These are phyloP conservation scores for Stagonosporopsis chrysanthemi DNA, from an alignment of 2,329 filamentous ascomycete genomes.

Conservation along the genomic window DNA sequence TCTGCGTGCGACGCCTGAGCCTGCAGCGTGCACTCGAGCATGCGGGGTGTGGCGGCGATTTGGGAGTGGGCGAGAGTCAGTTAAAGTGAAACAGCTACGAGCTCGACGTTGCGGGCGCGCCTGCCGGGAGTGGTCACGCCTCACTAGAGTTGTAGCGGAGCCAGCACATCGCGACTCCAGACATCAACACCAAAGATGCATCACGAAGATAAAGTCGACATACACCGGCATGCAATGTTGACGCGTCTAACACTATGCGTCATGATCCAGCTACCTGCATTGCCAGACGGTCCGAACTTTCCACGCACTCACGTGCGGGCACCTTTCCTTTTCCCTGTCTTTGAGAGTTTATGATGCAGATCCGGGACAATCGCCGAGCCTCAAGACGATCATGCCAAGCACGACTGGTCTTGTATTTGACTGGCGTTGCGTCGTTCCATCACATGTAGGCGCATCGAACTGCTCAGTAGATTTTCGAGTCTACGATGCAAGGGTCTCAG, in stretches of 20 bases:
- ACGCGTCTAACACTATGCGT: background rate
- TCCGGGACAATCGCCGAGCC: conserved; percentile 2
- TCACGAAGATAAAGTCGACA: background rate
- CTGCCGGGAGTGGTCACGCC: background rate
- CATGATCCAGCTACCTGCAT: conserved; percentile 13
- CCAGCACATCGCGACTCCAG: conserved; percentile 3
- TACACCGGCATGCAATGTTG: background rate
- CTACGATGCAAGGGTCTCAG: background rate
- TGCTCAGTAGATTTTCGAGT: background rate
- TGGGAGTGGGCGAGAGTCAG: conserved; percentile 18
- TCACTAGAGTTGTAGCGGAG: conserved; percentile 11
- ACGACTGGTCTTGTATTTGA: background rate
- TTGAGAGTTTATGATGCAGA: background rate
- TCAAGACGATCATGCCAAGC: background rate
- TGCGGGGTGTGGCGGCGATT: conserved; percentile 20
- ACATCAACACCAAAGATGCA: background rate
- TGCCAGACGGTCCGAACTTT: conserved; percentile 5
- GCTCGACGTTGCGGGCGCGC: conserved; percentile 1
- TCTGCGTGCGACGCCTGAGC: conserved; percentile 20
- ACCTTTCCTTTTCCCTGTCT: conserved; percentile 2
- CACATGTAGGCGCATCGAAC: too few species aligned
- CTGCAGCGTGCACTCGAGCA: conserved; percentile 26
- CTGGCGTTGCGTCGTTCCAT: background rate
- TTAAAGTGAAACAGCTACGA: conserved; percentile 18
- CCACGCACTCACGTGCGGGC: conserved; percentile 10